Evolutionary conservation across 2,329 filamentous ascomycete species (phyloP).

Genomic region (Nemania sp.): DNA sequence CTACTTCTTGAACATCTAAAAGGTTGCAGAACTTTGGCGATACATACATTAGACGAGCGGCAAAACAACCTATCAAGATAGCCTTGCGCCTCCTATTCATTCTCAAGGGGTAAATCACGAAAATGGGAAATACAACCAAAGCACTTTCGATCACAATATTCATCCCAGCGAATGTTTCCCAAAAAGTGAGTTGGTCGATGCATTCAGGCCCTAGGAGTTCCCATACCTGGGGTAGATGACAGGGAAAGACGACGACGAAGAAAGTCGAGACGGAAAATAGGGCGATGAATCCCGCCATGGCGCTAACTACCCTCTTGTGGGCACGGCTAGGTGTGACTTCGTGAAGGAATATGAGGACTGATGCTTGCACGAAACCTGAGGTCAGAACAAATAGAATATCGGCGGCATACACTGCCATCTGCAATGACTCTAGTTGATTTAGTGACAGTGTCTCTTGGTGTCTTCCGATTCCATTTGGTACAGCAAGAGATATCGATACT

Average conservation of each 20-base stretch:
- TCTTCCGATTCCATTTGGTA: slow-evolving; percentile 37
- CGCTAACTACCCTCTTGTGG: slow-evolving; percentile 22
- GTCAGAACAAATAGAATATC: slow-evolving; percentile 35
- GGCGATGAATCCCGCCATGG: slow-evolving; percentile 18
- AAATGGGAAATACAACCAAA: slow-evolving; percentile 30
- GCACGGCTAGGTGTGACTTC: slow-evolving; percentile 32
- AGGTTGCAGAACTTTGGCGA: neutral
- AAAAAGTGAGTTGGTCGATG: slow-evolving; percentile 39
- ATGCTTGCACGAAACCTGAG: slow-evolving; percentile 32
- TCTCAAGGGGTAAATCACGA: slow-evolving; percentile 30
- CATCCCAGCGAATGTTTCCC: slow-evolving; percentile 35
- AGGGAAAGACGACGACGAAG: slow-evolving; percentile 35
- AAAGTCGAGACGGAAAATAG: slow-evolving; percentile 32
- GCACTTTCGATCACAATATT: slow-evolving; percentile 33
- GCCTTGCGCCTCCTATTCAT: slow-evolving; percentile 25
- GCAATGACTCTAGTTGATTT: slow-evolving; percentile 35
- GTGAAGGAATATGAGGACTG: slow-evolving; percentile 35
- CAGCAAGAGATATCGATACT: slow-evolving; percentile 35
- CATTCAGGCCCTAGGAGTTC: slow-evolving; percentile 31
- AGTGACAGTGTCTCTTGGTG: slow-evolving; percentile 31
- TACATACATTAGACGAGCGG: slow-evolving; percentile 36
- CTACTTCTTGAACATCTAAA: neutral
- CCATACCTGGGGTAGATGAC: slow-evolving; percentile 32
- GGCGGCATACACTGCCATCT: slow-evolving; percentile 33
- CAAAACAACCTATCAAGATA: slow-evolving; percentile 34